Base-by-base conservation (phyloP, 2,329 filamentous ascomycete genomes). In the Didymella pinodella region DNA sequence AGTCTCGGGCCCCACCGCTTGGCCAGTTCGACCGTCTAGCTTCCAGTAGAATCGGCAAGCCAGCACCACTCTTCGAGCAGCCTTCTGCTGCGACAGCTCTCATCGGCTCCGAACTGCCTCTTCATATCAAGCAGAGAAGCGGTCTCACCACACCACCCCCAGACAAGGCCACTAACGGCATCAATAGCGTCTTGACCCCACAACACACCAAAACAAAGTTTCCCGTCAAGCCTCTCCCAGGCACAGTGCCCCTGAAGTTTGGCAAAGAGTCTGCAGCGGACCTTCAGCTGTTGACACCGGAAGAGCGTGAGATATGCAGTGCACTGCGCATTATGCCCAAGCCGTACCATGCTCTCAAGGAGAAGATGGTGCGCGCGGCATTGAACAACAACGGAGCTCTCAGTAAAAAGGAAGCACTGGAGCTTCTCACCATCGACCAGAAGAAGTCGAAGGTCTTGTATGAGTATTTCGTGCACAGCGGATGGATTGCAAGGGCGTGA, bases 341-440 rank as follows among this genome's bases (percentile, higher is more conserved):
- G 80, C 92, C 95, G 1, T 99, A 97, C 76, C 79, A 97, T 5
- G 92, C 92, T 72, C 92, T 98, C 78, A 99, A 99, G 78, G 93
- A 97, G 75, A 88, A 91, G 61, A 83, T 98, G n/a, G 79, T 98
- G 51, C 91, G 92, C 69, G 94, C 98, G 75, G 92, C 94, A 0
- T 86, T 97, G 75, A 95, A 94, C 79, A 88, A 89, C 58, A 94
- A 95, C 58, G 95, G 95, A 0, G 86, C 84, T 12, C 80, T 99
- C 7, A 98, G 97, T 83, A 97, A 95, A 84, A 98, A 97, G 79
- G 89, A 94, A 67, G 93, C 93, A 2, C 91, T 90, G 73, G 91
- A 96, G 72, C 89, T 98, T 26, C 93, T 90, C 73, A 85, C 84
- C 74, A 85, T 98, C 51, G 94, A 98, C 71, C 86, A 88, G 10